phyloP scores from a whole-genome alignment of 2,329 filamentous ascomycete species.

The Colletotrichum theobromicola region DNA sequence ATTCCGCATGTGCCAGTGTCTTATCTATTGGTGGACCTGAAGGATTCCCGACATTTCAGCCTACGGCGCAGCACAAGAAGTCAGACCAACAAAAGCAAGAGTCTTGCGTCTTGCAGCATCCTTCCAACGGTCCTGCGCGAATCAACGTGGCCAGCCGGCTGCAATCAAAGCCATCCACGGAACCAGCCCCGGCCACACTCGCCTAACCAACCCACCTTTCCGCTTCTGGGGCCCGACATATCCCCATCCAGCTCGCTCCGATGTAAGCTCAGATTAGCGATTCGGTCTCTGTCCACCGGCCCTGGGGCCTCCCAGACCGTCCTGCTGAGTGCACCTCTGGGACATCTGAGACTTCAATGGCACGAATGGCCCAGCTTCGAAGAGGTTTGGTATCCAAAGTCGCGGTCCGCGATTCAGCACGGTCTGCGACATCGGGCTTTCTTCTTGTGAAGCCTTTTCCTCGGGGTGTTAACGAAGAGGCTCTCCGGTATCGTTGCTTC shows the following conservation, averaged over 20 bases:
- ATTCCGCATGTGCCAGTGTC: background rate
- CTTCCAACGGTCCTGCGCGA: background rate
- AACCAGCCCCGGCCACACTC: background rate
- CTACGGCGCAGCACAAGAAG: background rate
- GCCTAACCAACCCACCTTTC: background rate
- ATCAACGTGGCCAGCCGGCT: background rate
- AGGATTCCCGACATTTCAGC: background rate
- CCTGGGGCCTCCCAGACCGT: background rate
- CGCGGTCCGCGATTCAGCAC: background rate
- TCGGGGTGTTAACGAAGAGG: background rate
- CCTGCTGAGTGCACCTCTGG: background rate
- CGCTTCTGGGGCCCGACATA: background rate
- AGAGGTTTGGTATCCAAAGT: background rate
- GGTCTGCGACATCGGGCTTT: background rate
- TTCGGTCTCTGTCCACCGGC: background rate
- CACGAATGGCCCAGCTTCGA: background rate
- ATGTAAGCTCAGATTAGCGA: background rate
- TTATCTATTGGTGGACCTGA: conserved; percentile 17
- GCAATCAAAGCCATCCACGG: background rate
- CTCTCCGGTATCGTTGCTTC: background rate
- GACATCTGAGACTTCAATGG: background rate
- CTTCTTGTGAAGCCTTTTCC: background rate
- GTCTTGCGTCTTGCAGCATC: background rate
- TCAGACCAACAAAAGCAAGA: background rate
- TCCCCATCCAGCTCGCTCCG: background rate